Evolutionary conservation across 1,284 basidiomycete species (phyloP), one percentile per base, ranked within the genome.

Genomic region (Rhodofomes roseus): DNA sequence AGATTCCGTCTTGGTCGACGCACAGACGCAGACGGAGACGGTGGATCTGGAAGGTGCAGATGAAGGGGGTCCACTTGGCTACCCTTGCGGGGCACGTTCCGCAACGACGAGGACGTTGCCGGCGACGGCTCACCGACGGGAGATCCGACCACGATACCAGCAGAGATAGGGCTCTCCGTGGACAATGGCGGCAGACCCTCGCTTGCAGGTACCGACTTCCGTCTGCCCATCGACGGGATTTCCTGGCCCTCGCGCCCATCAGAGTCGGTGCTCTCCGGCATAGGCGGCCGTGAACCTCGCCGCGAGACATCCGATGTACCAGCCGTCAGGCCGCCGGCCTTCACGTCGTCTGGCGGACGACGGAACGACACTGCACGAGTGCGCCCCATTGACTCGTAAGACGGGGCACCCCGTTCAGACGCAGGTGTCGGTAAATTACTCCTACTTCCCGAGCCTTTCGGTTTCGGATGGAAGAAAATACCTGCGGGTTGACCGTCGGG

Each of bases 401-500:
- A 22, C 16, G 40, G 53, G 6, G 51, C 60, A 22, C 58, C 48
- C 8, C 54, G 58, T 25, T 58, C 67, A 37, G 63, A 58, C 25
- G 54, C 51, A 4, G 55, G 51, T 61, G 62, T 52, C 56, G 55
- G 64, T 64, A 50, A 69, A 67, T 50, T 78, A 68, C 37, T 79
- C 80, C 0, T 59, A 44, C 60, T 53, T 36, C 50, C 43, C 55
- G 62, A 59, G 55, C 60, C 59, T 55, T 81, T 84, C 5, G 77
- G 70, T 23, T 81, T 79, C 0, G 96, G 96, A 66, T 96, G 91
- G 75, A 99, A 99, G 76, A 95, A 94, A 64, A 99, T 96, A 6
- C 95, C 96, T 22, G 93, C 86, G 0, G 95, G 92, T 63, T 95
- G 87, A 0, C 96, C 96, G 70, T 97, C 94, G 0, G 93, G 93